phyloP scores from a whole-genome alignment of 148 eudicot species.

The Chenopodium quinoa region DNA sequence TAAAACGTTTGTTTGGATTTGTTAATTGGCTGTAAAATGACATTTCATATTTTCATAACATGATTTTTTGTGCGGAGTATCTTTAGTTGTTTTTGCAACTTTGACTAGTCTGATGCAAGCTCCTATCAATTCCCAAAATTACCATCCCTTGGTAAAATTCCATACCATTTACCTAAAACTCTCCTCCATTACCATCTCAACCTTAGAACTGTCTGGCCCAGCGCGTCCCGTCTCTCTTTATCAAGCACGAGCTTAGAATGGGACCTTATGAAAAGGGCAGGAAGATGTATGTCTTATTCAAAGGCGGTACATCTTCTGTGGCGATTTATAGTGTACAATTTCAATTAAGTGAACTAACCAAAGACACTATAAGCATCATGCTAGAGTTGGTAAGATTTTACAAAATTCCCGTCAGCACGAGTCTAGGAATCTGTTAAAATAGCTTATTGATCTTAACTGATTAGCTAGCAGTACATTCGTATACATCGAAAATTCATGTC shows the following conservation, averaged over 20 bases:
- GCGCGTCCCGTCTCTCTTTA: neutral
- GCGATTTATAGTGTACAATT: neutral
- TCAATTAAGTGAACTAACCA: no score
- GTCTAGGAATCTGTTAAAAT: neutral
- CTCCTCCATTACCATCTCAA: neutral
- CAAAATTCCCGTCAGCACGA: neutral
- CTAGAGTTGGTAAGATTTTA: neutral
- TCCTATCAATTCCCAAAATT: no score
- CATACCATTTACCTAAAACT: no score
- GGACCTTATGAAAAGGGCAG: neutral
- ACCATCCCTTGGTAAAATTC: no score
- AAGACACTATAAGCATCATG: neutral
- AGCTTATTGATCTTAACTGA: neutral
- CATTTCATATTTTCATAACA: neutral
- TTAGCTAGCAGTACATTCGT: neutral
- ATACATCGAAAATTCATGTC: no score
- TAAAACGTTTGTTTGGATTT: neutral
- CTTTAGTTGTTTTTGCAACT: neutral
- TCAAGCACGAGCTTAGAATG: neutral
- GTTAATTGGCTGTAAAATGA: neutral
- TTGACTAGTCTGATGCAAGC: neutral
- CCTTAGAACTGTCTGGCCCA: neutral
- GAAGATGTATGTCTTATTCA: neutral
- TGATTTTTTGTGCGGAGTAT: neutral
- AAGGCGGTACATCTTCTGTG: neutral